Conservation (phyloP, 441 rosid genomes). For the Euphorbia celastroides region DNA sequence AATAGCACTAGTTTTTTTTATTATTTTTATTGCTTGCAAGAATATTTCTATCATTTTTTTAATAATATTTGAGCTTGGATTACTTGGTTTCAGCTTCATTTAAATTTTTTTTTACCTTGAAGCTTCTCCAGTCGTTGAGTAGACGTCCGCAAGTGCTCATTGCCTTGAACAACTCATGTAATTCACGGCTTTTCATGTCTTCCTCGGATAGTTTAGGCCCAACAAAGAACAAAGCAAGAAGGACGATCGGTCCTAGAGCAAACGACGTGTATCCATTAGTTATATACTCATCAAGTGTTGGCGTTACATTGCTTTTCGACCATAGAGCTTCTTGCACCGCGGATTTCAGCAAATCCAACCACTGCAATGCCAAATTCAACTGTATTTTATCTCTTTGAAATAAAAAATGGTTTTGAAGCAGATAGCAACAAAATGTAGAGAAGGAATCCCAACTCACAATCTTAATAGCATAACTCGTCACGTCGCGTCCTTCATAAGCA, state of each 20-base stretch:
- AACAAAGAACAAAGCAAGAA: conserved; percentile 47
- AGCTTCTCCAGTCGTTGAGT: conserved; percentile 62
- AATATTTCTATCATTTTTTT: too few relatives aligned
- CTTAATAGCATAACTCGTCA: neutral
- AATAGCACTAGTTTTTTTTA: too few relatives aligned
- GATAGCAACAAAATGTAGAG: too few relatives aligned
- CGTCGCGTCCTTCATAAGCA: neutral
- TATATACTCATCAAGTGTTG: conserved; percentile 5
- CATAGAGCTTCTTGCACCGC: conserved; percentile 53
- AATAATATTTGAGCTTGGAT: too few relatives aligned
- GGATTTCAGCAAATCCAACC: conserved; percentile 70
- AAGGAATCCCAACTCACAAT: conserved; percentile 5
- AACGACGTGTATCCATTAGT: conserved; percentile 55
- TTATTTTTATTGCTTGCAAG: too few relatives aligned
- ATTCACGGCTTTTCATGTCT: conserved; percentile 33
- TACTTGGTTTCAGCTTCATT: too few relatives aligned
- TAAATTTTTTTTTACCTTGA: conserved; percentile 50
- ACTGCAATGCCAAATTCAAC: conserved; percentile 46
- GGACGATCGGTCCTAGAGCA: conserved; percentile 76
- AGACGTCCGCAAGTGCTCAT: conserved; percentile 78
- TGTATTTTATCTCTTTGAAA: too few relatives aligned
- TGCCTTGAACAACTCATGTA: conserved; percentile 35
- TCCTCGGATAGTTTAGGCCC: conserved; percentile 64
- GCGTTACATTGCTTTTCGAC: too few relatives aligned
- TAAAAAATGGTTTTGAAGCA: too few relatives aligned